Percentiles rank a stretch among this genome's conserved stretches.
These are phyloP conservation scores for Rhododendron henanense DNA, from an alignment of 148 eudicot species.

Conservation along the genomic window DNA sequence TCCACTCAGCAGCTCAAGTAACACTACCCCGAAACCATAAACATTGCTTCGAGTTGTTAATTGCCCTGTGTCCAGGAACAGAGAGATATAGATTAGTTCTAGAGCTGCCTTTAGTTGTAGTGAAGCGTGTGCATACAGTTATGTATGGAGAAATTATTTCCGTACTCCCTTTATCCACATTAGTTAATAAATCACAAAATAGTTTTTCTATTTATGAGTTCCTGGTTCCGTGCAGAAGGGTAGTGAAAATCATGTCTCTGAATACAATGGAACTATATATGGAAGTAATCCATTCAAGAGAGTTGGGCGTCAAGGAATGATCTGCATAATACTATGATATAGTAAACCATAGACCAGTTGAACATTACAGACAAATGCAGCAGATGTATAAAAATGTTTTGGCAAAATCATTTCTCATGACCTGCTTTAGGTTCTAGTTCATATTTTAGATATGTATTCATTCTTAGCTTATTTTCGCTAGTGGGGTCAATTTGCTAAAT, in stretches of 20 bases:
- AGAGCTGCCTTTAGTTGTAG: neutral
- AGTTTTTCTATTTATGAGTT: neutral
- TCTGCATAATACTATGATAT: neutral
- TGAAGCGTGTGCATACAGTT: neutral
- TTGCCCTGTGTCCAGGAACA: constrained; percentile 55
- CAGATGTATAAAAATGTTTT: neutral
- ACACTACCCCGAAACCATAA: constrained; percentile 79
- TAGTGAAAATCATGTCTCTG: neutral
- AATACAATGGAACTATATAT: neutral
- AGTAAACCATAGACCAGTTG: neutral
- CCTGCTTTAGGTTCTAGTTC: no score
- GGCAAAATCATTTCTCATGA: no score
- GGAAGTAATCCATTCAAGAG: neutral
- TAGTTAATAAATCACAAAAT: neutral
- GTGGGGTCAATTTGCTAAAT: no score
- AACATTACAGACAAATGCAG: neutral
- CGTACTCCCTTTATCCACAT: neutral
- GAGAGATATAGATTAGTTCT: neutral
- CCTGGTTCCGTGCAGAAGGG: neutral
- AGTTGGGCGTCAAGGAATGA: neutral
- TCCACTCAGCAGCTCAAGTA: constrained; percentile 85
- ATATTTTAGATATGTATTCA: no score
- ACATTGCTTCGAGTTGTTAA: constrained; percentile 80
- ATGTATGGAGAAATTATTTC: neutral
- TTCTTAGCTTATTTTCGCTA: no score